Base-by-base conservation (phyloP, 2,329 filamentous ascomycete genomes). In the Byssochlamys sp. region DNA sequence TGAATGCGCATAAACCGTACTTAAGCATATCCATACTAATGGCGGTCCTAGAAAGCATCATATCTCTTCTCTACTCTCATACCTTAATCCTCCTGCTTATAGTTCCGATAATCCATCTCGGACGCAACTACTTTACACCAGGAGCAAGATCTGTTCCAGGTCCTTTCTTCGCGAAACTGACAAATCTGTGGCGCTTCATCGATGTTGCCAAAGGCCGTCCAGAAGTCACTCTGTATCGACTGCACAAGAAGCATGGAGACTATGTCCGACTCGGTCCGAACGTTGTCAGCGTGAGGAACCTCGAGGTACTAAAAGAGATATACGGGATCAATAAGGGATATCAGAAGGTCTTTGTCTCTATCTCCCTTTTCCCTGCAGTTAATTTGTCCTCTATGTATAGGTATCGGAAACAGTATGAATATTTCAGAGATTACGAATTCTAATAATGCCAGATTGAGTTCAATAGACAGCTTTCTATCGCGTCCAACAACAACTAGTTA, bases 401-500 rank as follows among this genome's bases (percentile, higher is more conserved):
- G 6, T 19, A 2, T 11, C 7, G 29, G 10, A 31, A 11, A 10
- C 29, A 31, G 11, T 31, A 10, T 31, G 29, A 10, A 31, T 11
- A 1, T 9, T 31, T 10, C 11, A 7, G 29, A 31, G 6, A 9
- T 10, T 10, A 31, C 11, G 4, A 45, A 19, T 6, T 6, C 19
- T 45, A 45, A 45, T 24, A 9, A 45, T 9, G 14, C 6, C n/a
- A 19, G 5, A 19, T 6, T 19, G 19, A 19, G 1, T 45, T 14
- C 2, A 45, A 19, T 19, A 45, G 39, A 45, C 39, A 0, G 7
- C 39, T 19, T 45, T 45, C 45, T 66, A 65, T 26, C 57, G 33
- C 29, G 63, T 65, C 12, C 61, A 65, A 39, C 62, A 64, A 33
- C 62, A 65, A 29, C 51, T 65, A 28, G 59, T 55, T 29, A 64